Percentiles rank a stretch among this genome's conserved stretches.
Evolutionary conservation across 2,329 filamentous ascomycete species (phyloP).

Genomic region (Aspergillus melleus): DNA sequence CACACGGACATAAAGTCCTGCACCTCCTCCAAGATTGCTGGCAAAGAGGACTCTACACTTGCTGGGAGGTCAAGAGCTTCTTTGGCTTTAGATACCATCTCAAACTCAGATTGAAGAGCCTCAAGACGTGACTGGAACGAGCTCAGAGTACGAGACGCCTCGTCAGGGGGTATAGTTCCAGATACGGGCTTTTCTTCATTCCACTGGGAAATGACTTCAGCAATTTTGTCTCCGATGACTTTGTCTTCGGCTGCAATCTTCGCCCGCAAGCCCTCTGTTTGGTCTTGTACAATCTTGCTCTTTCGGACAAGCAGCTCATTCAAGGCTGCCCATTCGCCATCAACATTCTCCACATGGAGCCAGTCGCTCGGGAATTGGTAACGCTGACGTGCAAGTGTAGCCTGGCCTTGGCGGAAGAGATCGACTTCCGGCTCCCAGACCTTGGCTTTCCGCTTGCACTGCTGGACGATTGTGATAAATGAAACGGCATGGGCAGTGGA

Average conservation of each 20-base stretch:
- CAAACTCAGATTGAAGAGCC: slow-evolving; percentile 79
- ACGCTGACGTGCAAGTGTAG: slow-evolving; percentile 83
- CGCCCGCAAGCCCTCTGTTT: slow-evolving; percentile 88
- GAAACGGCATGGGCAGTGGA: slow-evolving; percentile 96
- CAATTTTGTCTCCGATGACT: slow-evolving; percentile 83
- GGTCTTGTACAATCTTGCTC: slow-evolving; percentile 92
- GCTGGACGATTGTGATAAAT: slow-evolving; percentile 97
- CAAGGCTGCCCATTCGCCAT: slow-evolving; percentile 91
- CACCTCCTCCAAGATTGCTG: slow-evolving; percentile 88
- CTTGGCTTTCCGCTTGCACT: slow-evolving; percentile 90
- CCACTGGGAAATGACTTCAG: slow-evolving; percentile 83
- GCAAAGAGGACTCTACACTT: slow-evolving; percentile 75
- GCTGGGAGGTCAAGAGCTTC: slow-evolving; percentile 90
- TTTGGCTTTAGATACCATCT: slow-evolving; percentile 95
- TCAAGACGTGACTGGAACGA: slow-evolving; percentile 84
- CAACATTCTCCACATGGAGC: slow-evolving; percentile 94
- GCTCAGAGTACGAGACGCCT: slow-evolving; percentile 78
- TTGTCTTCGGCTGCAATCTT: slow-evolving; percentile 95
- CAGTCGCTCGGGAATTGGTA: slow-evolving; percentile 94
- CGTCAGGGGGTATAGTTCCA: slow-evolving; percentile 84
- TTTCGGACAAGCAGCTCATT: slow-evolving; percentile 91
- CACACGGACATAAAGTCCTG: slow-evolving; percentile 99
- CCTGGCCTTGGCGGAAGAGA: slow-evolving; percentile 92
- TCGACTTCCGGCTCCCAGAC: slow-evolving; percentile 95
- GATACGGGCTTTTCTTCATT: slow-evolving; percentile 96